Conservation (phyloP, 371 early-diverging fungal species). For the Mortierella sp. region DNA sequence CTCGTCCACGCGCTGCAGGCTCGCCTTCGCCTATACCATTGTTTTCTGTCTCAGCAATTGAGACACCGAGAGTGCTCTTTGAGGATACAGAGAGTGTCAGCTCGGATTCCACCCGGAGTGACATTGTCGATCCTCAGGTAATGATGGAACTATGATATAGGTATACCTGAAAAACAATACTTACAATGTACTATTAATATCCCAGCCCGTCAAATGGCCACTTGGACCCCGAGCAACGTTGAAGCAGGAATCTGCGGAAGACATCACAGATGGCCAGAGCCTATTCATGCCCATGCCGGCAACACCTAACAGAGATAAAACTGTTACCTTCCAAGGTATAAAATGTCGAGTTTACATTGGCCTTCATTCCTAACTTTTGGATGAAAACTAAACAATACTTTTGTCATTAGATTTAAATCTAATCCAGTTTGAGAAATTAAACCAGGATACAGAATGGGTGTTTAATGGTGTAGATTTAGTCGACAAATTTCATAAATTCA, state of each 20-base stretch:
- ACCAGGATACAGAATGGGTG: constrained; percentile 16
- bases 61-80: neutral
- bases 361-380: neutral
- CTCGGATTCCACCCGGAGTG: neutral
- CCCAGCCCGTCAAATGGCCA: neutral
- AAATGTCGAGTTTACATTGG: neutral
- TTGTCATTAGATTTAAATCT: neutral
- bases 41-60: neutral
- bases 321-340: neutral
- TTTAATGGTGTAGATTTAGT: constrained; percentile 14
- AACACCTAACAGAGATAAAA: neutral
- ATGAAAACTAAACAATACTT: neutral
- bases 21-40: neutral
- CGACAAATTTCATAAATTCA: constrained; percentile 17
- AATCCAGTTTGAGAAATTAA: neutral
- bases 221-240: neutral
- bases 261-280: neutral
- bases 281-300: neutral
- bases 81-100: neutral
- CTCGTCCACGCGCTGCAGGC: neutral
- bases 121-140: neutral
- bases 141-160: neutral
- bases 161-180: neutral
- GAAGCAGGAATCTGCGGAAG: neutral
- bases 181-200: neutral